Percentiles rank a stretch among this genome's conserved stretches.
These are phyloP conservation scores for Claviceps cyperi DNA, from an alignment of 2,329 filamentous ascomycete species.

Conservation along the genomic window DNA sequence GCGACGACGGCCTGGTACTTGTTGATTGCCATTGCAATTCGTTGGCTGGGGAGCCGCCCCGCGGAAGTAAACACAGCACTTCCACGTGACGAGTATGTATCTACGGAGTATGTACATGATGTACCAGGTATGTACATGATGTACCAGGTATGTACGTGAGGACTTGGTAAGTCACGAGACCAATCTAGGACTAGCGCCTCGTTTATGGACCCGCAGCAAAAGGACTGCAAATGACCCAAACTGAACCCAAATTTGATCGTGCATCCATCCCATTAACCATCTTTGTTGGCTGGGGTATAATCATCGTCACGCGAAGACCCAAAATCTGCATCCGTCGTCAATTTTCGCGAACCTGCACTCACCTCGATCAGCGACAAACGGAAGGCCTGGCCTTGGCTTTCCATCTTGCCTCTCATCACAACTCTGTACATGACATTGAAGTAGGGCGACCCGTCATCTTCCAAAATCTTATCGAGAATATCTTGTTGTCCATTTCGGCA, in stretches of 20 bases:
- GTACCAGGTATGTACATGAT: too few species aligned
- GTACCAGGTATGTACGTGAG: background rate
- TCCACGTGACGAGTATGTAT: slow-evolving; percentile 9
- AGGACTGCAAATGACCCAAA: background rate
- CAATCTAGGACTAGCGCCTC: background rate
- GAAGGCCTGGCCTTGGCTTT: background rate
- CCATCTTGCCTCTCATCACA: background rate
- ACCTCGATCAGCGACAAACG: background rate
- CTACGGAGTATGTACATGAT: too few species aligned
- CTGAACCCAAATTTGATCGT: background rate
- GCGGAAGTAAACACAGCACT: slow-evolving; percentile 16
- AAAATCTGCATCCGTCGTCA: background rate
- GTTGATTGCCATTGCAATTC: slow-evolving; percentile 6
- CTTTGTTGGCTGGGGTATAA: background rate
- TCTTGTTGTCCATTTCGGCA: background rate
- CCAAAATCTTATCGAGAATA: background rate
- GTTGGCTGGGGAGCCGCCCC: slow-evolving; percentile 15
- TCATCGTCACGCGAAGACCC: background rate
- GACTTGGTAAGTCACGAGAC: background rate
- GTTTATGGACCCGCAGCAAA: background rate
- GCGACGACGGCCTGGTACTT: background rate
- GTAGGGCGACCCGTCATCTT: background rate
- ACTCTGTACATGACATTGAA: background rate
- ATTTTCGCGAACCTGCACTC: background rate
- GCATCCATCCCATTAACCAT: background rate